Evolutionary conservation across 345 rosid genomes (phyloP).

Genomic region (Lumnitzera littorea): DNA sequence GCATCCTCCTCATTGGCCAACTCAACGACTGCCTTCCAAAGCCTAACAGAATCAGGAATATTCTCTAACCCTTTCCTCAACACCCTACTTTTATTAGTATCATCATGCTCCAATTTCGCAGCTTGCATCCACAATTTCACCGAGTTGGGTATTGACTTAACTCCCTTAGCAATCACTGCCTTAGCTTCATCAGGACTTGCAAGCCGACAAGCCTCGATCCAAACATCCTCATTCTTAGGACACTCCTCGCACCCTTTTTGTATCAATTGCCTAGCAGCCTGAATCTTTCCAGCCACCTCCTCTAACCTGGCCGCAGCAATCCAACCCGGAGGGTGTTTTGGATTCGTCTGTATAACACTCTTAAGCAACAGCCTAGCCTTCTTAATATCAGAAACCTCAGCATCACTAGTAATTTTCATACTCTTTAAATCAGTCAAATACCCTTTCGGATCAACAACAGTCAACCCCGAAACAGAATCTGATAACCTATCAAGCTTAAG

Average conservation of each 20-base stretch:
- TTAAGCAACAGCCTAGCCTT: constrained; percentile 83
- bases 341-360: constrained; percentile 83
- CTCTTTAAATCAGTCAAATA: constrained; percentile 89
- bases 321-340: constrained; percentile 93
- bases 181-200: constrained; percentile 85
- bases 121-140: constrained; percentile 91
- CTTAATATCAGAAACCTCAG: constrained; percentile 86
- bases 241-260: constrained; percentile 91
- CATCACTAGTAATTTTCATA: constrained; percentile 94
- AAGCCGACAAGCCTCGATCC: constrained; percentile 91
- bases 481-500: constrained; percentile 84
- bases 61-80: constrained; percentile 79
- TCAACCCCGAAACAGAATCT: constrained; percentile 75
- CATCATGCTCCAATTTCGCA: constrained; percentile 76
- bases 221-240: constrained; percentile 82
- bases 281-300: constrained; percentile 92
- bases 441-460: constrained; percentile 93
- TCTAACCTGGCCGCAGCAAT: constrained; percentile 94
- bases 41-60: constrained; percentile 80
- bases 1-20: constrained; percentile 75
- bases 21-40: constrained; percentile 90
- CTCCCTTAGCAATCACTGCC: constrained; percentile 81
- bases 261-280: constrained; percentile 71
- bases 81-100: constrained; percentile 65
- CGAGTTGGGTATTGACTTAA: constrained; percentile 76